These are phyloP conservation scores for Suillus luteus DNA, from an alignment of 768 basidiomycete species.

Conservation along the genomic window DNA sequence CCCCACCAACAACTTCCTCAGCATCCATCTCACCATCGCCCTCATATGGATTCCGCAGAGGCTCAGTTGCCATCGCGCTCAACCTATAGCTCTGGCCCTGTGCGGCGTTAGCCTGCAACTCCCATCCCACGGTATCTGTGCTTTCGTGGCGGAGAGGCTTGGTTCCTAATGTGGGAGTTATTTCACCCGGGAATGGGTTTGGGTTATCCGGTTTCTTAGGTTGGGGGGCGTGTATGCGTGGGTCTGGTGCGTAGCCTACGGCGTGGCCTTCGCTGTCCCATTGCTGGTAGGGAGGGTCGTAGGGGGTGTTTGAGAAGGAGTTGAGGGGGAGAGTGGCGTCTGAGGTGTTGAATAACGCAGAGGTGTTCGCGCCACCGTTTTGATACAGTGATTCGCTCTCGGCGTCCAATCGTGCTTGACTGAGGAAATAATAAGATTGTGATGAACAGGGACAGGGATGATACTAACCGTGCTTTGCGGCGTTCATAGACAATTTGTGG, in stretches of 20 bases:
- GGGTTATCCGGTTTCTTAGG: slow-evolving; percentile 36
- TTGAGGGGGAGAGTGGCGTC: slow-evolving; percentile 43
- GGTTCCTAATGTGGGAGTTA: slow-evolving; percentile 14
- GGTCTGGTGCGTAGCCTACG: slow-evolving; percentile 47
- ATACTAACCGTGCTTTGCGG: slow-evolving; percentile 65
- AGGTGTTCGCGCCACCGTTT: slow-evolving; percentile 30
- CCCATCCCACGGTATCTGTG: slow-evolving; percentile 34
- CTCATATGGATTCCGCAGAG: slow-evolving; percentile 31
- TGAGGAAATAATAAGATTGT: slow-evolving; percentile 25
- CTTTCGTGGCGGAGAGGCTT: slow-evolving; percentile 27
- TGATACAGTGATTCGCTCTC: slow-evolving; percentile 30
- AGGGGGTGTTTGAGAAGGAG: slow-evolving; percentile 31
- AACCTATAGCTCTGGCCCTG: slow-evolving; percentile 29
- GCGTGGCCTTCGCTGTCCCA: slow-evolving; percentile 56
- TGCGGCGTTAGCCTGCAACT: slow-evolving; percentile 27
- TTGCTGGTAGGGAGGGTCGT: slow-evolving; percentile 43
- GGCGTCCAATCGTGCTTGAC: slow-evolving; percentile 54
- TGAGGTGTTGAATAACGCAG: slow-evolving; percentile 41
- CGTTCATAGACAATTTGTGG: slow-evolving; percentile 66
- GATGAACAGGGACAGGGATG: background rate
- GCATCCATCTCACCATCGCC: slow-evolving; percentile 18
- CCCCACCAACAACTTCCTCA: slow-evolving; percentile 18
- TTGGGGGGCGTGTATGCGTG: slow-evolving; percentile 52
- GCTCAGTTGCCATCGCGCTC: slow-evolving; percentile 18
- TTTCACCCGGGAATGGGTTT: slow-evolving; percentile 20